phyloP scores from a whole-genome alignment of 2,329 filamentous ascomycete species.

The Ceratocystis destructans region DNA sequence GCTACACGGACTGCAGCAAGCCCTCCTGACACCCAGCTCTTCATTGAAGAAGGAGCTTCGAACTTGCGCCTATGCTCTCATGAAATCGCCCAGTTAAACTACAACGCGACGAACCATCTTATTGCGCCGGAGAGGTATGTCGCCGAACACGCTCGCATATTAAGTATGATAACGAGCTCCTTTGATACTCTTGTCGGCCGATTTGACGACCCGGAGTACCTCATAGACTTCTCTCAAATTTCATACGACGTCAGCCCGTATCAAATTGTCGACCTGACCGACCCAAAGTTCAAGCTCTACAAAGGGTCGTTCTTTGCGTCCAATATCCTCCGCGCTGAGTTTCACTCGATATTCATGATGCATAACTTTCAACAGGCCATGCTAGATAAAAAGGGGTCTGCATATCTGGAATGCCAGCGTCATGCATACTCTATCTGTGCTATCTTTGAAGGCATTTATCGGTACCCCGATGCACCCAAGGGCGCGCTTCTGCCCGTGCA shows the following conservation, averaged over 20 bases:
- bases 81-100: constrained; percentile 68
- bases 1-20: constrained; percentile 4
- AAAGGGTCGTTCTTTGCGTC: constrained; percentile 56
- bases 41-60: constrained; percentile 53
- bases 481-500: constrained; percentile 62
- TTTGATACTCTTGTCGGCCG: constrained; percentile 45
- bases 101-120: constrained; percentile 49
- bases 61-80: constrained; percentile 58
- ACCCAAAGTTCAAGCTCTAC: constrained; percentile 60
- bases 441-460: constrained; percentile 64
- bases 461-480: constrained; percentile 54
- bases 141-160: constrained; percentile 44
- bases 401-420: constrained; percentile 40
- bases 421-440: constrained; percentile 60
- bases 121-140: constrained; percentile 53
- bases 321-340: constrained; percentile 63
- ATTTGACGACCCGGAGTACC: constrained; percentile 38
- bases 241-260: constrained; percentile 23
- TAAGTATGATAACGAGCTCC: constrained; percentile 36
- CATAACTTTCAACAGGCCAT: constrained; percentile 59
- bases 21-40: constrained; percentile 37
- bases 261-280: constrained; percentile 49
- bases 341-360: constrained; percentile 67
- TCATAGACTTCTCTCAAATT: constrained; percentile 46
- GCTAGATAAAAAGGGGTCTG: constrained; percentile 37